Conservation (phyloP, 331 rosid species). For the Quercus phellos region DNA sequence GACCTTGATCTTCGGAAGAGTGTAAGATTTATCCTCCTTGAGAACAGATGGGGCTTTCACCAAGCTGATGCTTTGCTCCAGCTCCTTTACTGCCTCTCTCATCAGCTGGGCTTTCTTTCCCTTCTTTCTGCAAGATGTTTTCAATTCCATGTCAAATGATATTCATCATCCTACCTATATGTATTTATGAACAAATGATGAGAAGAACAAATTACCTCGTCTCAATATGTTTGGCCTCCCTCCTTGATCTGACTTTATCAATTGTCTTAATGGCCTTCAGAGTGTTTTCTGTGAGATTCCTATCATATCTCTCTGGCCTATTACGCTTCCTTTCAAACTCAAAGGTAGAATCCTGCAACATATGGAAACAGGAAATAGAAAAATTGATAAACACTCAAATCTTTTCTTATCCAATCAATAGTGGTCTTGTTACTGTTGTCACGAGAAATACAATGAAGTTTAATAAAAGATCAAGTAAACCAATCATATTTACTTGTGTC, state of each 20-base stretch:
- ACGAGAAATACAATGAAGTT: neutral
- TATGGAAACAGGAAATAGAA: neutral
- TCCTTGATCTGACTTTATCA: constrained; percentile 29
- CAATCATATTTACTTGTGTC: constrained; percentile 55
- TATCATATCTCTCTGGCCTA: constrained; percentile 76
- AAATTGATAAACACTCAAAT: neutral
- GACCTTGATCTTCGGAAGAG: constrained; percentile 36
- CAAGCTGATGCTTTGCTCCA: neutral
- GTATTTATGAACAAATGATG: neutral
- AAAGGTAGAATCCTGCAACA: constrained; percentile 63
- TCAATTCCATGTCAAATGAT: neutral
- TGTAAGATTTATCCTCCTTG: constrained; percentile 28
- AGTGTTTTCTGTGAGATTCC: constrained; percentile 44
- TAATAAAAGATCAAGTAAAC: neutral
- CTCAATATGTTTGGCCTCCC: constrained; percentile 29
- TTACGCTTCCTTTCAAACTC: constrained; percentile 87
- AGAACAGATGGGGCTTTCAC: constrained; percentile 31
- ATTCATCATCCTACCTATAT: neutral
- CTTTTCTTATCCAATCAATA: neutral
- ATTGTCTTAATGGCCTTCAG: constrained; percentile 52
- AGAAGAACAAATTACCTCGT: constrained; percentile 25
- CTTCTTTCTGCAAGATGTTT: neutral
- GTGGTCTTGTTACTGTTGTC: neutral
- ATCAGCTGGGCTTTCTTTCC: neutral
- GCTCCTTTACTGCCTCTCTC: neutral